Conservation (phyloP, 495 filamentous ascomycete species). For the Penicillium goetzii region DNA sequence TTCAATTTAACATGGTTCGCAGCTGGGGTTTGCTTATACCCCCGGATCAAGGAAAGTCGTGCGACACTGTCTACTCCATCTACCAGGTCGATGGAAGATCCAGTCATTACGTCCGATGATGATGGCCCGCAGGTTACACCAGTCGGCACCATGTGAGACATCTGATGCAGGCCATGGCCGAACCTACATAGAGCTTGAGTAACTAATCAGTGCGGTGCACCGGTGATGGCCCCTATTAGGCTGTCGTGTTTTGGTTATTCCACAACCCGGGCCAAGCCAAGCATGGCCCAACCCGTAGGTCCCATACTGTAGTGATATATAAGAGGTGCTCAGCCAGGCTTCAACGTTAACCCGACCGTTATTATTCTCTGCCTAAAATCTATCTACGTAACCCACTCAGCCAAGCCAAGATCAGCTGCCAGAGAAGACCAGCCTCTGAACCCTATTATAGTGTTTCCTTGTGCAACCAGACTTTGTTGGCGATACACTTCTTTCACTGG, state of each 20-base stretch:
- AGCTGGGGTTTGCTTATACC: not conserved
- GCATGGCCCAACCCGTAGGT: not conserved
- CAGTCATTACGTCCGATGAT: constrained; percentile 19
- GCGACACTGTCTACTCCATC: constrained; percentile 23
- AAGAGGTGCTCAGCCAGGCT: not conserved
- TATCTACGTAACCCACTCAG: constrained; percentile 19
- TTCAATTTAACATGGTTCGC: not conserved
- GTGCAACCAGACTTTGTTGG: constrained; percentile 39
- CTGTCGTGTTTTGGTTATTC: constrained; percentile 3
- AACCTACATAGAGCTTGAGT: constrained; percentile 13
- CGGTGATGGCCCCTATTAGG: not conserved
- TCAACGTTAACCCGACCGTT: not conserved
- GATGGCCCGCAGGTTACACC: constrained; percentile 26
- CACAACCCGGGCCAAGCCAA: constrained; percentile 1
- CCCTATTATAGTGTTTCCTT: constrained; percentile 27
- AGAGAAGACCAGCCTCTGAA: constrained; percentile 30
- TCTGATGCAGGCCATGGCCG: constrained; percentile 33
- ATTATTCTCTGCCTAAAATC: constrained; percentile 3
- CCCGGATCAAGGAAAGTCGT: constrained; percentile 11
- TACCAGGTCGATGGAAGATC: constrained; percentile 30
- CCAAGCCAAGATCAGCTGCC: constrained; percentile 29
- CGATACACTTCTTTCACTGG: constrained; percentile 44
- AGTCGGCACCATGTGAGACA: constrained; percentile 40
- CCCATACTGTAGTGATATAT: too few species aligned
- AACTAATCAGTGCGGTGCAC: constrained; percentile 8